Evolutionary conservation across 2,329 filamentous ascomycete species (phyloP).

Genomic region (Ceratocystis colombiana): DNA sequence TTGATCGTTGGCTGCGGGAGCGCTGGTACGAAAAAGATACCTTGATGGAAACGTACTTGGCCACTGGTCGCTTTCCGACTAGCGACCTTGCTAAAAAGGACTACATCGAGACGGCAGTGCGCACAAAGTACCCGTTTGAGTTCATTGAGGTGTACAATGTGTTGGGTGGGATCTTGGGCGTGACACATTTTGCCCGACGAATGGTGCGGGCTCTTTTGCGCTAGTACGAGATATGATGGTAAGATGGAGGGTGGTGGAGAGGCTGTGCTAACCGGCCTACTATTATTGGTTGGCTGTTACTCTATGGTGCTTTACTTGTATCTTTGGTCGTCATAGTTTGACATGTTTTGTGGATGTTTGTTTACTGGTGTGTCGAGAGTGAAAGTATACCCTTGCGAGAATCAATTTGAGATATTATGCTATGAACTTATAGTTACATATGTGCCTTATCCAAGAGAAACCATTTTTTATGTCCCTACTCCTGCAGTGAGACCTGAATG

Average conservation of each 20-base stretch:
- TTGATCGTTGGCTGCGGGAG: constrained; percentile 74
- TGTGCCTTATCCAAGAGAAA: background rate
- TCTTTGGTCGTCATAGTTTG: background rate
- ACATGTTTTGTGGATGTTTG: background rate
- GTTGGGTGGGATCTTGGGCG: constrained; percentile 18
- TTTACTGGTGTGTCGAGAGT: constrained; percentile 10
- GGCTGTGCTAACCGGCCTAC: background rate
- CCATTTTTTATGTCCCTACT: background rate
- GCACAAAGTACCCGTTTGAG: constrained; percentile 24
- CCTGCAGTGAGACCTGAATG: constrained; percentile 34
- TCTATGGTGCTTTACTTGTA: background rate
- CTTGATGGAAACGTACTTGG: constrained; percentile 70
- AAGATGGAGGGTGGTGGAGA: background rate
- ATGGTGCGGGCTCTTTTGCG: constrained; percentile 14
- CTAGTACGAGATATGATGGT: background rate
- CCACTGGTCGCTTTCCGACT: constrained; percentile 67
- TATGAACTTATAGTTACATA: background rate
- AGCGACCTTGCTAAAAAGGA: constrained; percentile 21
- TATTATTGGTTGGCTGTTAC: background rate
- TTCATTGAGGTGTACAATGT: constrained; percentile 25
- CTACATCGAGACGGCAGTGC: constrained; percentile 25
- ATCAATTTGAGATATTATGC: constrained; percentile 8
- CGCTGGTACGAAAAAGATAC: constrained; percentile 90
- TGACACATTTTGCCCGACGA: constrained; percentile 18
- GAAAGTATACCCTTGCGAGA: constrained; percentile 23